Percentiles rank a stretch among this genome's conserved stretches.
Evolutionary conservation across 2,329 filamentous ascomycete genomes (phyloP).

Genomic region (Alternaria triticimaculans): DNA sequence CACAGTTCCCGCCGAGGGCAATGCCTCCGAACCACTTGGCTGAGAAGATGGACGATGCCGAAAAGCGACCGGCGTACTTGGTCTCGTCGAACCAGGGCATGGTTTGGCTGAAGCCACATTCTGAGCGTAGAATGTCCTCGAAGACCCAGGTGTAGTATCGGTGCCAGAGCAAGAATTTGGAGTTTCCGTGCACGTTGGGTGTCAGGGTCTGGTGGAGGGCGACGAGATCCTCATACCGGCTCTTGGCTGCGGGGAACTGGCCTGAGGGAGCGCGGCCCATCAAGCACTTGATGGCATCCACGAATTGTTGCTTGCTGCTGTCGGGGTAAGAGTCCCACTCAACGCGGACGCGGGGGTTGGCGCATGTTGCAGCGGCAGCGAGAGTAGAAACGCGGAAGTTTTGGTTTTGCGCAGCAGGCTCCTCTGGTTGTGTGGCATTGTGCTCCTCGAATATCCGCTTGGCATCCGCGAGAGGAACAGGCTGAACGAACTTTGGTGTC

Average conservation of each 20-base stretch:
- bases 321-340: conserved; percentile 42
- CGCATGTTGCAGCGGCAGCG: conserved; percentile 25
- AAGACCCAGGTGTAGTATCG: conserved; percentile 52
- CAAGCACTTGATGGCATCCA: conserved; percentile 41
- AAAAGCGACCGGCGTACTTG: conserved; percentile 39
- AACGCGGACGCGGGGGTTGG: conserved; percentile 35
- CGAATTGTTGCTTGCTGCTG: conserved; percentile 32
- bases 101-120: conserved; percentile 51
- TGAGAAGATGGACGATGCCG: conserved; percentile 40
- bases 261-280: conserved; percentile 30
- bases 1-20: conserved; percentile 33
- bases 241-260: conserved; percentile 31
- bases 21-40: conserved; percentile 35
- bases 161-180: conserved; percentile 54
- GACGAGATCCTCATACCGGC: conserved; percentile 45
- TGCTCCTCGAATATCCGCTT: conserved; percentile 5
- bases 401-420: background rate
- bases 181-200: conserved; percentile 41
- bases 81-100: conserved; percentile 51
- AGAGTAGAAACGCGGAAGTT: background rate
- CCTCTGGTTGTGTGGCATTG: background rate
- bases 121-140: conserved; percentile 50
- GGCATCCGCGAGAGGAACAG: conserved; percentile 17
- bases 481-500: conserved; percentile 9
- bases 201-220: conserved; percentile 44